phyloP scores from a whole-genome alignment of 1,284 basidiomycete species.

The Cutaneotrichosporon curvatum region DNA sequence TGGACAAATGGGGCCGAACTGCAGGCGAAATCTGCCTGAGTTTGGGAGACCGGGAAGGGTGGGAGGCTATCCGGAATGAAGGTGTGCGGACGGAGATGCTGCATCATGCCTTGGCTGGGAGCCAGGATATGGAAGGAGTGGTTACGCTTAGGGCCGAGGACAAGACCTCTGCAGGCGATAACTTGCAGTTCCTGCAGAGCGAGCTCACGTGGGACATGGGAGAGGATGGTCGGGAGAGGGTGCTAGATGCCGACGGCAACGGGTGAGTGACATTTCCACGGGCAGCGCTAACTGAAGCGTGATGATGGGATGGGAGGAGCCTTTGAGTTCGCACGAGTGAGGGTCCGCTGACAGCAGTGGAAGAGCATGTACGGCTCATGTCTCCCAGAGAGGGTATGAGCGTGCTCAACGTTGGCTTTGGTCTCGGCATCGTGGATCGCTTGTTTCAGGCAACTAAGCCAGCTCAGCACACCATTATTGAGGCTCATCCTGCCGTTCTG shows the following conservation, averaged over 20 bases:
- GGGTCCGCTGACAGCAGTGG: slow-evolving; percentile 44
- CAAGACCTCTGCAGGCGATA: slow-evolving; percentile 63
- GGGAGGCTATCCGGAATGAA: slow-evolving; percentile 71
- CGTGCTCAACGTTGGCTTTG: slow-evolving; percentile 88
- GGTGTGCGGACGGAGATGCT: slow-evolving; percentile 62
- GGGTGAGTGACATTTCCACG: slow-evolving; percentile 54
- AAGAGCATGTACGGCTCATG: slow-evolving; percentile 50
- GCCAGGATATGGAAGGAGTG: slow-evolving; percentile 6
- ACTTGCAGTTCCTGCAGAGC: slow-evolving; percentile 66
- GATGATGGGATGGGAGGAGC: slow-evolving; percentile 94
- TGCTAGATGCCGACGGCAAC: slow-evolving; percentile 55
- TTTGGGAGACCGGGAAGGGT: slow-evolving; percentile 66
- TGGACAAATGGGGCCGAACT: slow-evolving; percentile 69
- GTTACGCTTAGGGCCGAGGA: slow-evolving; percentile 50
- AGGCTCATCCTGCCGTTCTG: slow-evolving; percentile 89
- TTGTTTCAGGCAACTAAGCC: slow-evolving; percentile 60
- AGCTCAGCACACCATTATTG: slow-evolving; percentile 78
- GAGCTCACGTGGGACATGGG: slow-evolving; percentile 65
- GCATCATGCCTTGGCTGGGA: slow-evolving; percentile 32
- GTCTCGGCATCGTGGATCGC: slow-evolving; percentile 85
- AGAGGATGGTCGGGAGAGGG: slow-evolving; percentile 63
- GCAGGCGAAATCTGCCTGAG: slow-evolving; percentile 84
- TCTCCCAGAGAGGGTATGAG: slow-evolving; percentile 54
- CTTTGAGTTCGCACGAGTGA: slow-evolving; percentile 55
- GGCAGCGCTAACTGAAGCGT: slow-evolving; percentile 48